Percentiles rank a stretch among this genome's conserved stretches.
These are phyloP conservation scores for Neurospora tetrasperma DNA, from an alignment of 495 filamentous ascomycete genomes.

Conservation along the genomic window DNA sequence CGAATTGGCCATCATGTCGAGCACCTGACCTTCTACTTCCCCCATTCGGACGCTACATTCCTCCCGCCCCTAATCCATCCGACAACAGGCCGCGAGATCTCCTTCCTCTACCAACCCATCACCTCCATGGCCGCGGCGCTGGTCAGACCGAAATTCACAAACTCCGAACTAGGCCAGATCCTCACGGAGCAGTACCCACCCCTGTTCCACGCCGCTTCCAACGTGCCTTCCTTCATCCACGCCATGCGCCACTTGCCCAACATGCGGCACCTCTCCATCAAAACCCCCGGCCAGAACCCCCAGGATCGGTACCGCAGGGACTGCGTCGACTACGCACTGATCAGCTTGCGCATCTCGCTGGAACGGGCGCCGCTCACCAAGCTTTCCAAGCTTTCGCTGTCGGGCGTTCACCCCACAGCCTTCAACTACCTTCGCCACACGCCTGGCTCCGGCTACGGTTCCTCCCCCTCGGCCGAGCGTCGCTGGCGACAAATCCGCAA, in stretches of 20 bases:
- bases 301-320: constrained; percentile 58
- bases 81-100: constrained; percentile 56
- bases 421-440: constrained; percentile 59
- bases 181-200: constrained; percentile 72
- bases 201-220: constrained; percentile 75
- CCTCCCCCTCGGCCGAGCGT: constrained; percentile 48
- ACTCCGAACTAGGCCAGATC: constrained; percentile 52
- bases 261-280: constrained; percentile 58
- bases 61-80: constrained; percentile 66
- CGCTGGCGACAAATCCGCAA: constrained; percentile 65
- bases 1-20: constrained; percentile 63
- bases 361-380: constrained; percentile 51
- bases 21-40: constrained; percentile 57
- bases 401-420: constrained; percentile 55
- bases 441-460: constrained; percentile 48
- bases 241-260: constrained; percentile 53
- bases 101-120: constrained; percentile 66
- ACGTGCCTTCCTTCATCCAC: constrained; percentile 65
- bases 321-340: constrained; percentile 72
- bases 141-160: constrained; percentile 53
- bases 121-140: constrained; percentile 36
- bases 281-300: constrained; percentile 58
- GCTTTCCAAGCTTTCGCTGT: constrained; percentile 53
- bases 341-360: constrained; percentile 65
- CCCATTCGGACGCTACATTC: constrained; percentile 61